A percentile compares a stretch with the other conserved stretches of the same genome.
phyloP scores from a whole-genome alignment of 352 stramenopile species.

The Phytopythium kandeliae region DNA sequence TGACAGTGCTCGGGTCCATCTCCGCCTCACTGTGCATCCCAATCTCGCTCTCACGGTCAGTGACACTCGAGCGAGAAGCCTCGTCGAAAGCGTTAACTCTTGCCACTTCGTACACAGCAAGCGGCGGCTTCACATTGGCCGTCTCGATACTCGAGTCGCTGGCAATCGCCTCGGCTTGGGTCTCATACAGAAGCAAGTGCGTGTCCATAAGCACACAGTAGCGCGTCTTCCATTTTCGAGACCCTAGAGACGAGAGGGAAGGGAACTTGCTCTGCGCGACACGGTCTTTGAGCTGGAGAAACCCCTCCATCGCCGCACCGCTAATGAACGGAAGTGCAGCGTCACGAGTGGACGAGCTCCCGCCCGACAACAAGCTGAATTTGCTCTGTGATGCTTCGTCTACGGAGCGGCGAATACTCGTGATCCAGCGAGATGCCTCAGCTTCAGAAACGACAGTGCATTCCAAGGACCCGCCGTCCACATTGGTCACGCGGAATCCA shows the following conservation, averaged over 20 bases:
- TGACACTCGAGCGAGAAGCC: neutral
- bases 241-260: conserved; percentile 6
- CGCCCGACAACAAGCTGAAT: neutral
- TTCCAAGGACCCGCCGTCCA: conserved; percentile 54
- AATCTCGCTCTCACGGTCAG: conserved; percentile 1
- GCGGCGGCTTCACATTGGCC: conserved; percentile 15
- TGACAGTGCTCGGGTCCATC: conserved; percentile 4
- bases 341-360: conserved; percentile 27
- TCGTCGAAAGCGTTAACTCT: conserved; percentile 19
- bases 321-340: conserved; percentile 47
- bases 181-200: conserved; percentile 70
- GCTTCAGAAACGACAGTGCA: conserved; percentile 26
- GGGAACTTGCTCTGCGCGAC: conserved; percentile 23
- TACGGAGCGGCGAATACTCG: conserved; percentile 15
- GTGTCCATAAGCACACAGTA: conserved; percentile 69
- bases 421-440: conserved; percentile 35
- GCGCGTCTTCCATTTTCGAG: conserved; percentile 38
- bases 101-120: conserved; percentile 54
- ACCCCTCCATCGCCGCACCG: conserved; percentile 66
- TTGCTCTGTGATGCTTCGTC: conserved; percentile 13
- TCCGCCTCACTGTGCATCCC: conserved; percentile 7
- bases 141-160: conserved; percentile 6
- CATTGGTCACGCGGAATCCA: conserved; percentile 58
- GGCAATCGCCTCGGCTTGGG: conserved; percentile 41
- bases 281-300: conserved; percentile 44